Base-by-base conservation (phyloP, 495 filamentous ascomycete species). In the Aspergillus indologenus region DNA sequence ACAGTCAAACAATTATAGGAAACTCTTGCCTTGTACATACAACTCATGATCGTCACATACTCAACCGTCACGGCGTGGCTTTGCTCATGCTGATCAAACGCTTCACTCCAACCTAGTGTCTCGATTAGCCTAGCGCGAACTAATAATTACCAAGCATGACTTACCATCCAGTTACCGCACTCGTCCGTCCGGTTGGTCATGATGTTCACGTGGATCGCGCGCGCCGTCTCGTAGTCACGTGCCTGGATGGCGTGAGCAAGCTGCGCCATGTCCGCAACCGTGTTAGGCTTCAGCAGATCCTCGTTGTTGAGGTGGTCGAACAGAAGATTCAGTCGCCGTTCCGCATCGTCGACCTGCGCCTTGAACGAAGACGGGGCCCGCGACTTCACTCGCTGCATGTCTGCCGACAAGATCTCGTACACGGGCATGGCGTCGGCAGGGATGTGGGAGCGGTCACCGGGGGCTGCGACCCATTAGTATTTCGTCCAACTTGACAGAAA, bases 291-390 rank as follows among this genome's bases (percentile, higher is more conserved):
- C 52, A 97, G 79, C 22, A 98, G 76, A 59, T 96, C 91, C 66
- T 90, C 89, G 66, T 98, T 98, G 79, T 98, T 98, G 52, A 98
- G 79, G 71, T 96, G 91, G 66, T 98, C 92, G 74, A 96, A 98
- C 11, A 98, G 82, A 54, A 96, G 87, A 61, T 87, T 89, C 57
- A 98, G 79, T 45, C 93, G 83, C 72, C 95, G 95, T 68, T 96
- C 91, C 4, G 91, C 94, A 69, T 98, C 93, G 51, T 88, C 87
- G 43, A 98, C 90, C 68, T 96, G 90, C 21, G 83, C 79, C 65
- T 88, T 86, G 78, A 92, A 97, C 5, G 85, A 80, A 17, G 85
- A 74, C 3, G 94, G 94, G 0, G 95, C 95, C 53, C 87, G 85
- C 50, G 83, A 68, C 58, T 93, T 91, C 55, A 98, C 88, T 24